Percentiles rank a stretch among this genome's conserved stretches.
These are phyloP conservation scores for Annulohypoxylon maeteangense DNA, from an alignment of 495 filamentous ascomycete species.

Conservation along the genomic window DNA sequence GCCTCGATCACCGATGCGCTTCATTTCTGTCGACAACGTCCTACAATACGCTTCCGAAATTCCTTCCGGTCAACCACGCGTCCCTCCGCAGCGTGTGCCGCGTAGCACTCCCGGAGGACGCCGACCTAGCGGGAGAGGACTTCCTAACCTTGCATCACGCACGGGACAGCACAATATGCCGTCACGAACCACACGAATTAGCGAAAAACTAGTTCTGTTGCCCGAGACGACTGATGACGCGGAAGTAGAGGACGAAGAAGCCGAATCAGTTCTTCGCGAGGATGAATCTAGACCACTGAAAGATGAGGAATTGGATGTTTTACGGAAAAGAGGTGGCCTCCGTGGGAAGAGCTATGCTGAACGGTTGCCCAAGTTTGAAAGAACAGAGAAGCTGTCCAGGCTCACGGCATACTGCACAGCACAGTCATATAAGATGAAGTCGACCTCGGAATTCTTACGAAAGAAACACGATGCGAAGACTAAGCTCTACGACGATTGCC, in stretches of 20 bases:
- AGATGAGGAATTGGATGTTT: constrained; percentile 78
- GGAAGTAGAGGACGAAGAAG: constrained; percentile 60
- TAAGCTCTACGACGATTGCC: constrained; percentile 98
- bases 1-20: constrained; percentile 67
- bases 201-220: constrained; percentile 94
- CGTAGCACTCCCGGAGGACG: constrained; percentile 57
- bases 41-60: constrained; percentile 95
- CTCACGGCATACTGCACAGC: constrained; percentile 98
- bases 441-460: constrained; percentile 86
- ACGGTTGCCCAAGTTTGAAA: constrained; percentile 85
- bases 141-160: constrained; percentile 58
- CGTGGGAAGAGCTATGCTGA: constrained; percentile 95
- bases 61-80: constrained; percentile 90
- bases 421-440: constrained; percentile 87
- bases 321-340: constrained; percentile 70
- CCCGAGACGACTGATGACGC: constrained; percentile 81
- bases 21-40: constrained; percentile 96
- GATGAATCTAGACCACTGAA: constrained; percentile 75
- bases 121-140: constrained; percentile 51
- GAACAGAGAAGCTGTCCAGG: constrained; percentile 86
- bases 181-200: constrained; percentile 87
- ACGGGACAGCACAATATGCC: constrained; percentile 80
- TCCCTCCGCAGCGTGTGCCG: constrained; percentile 64
- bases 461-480: constrained; percentile 91
- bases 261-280: constrained; percentile 58